Evolutionary conservation across 73 alveolate genomes (phyloP).

Genomic region (Tetrahymena elliotti): DNA sequence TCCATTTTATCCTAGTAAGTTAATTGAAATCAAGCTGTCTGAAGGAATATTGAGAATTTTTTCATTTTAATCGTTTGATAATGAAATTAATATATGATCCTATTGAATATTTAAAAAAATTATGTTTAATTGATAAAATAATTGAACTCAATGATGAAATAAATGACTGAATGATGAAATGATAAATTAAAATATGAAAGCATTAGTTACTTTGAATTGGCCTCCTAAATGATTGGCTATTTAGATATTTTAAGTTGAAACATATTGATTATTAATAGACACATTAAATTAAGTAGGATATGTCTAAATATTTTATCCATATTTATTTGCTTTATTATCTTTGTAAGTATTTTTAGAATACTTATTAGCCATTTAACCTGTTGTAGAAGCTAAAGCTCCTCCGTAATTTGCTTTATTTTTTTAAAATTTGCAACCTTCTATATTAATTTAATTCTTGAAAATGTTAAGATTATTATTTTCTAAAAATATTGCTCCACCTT

Average conservation of each 20-base stretch:
- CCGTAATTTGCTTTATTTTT: not conserved
- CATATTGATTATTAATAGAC: too few relatives aligned
- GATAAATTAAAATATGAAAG: too few relatives aligned
- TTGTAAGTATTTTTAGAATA: not conserved
- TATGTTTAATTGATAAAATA: too few relatives aligned
- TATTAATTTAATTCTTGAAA: too few relatives aligned
- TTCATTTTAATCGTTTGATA: not conserved
- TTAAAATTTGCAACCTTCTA: not conserved
- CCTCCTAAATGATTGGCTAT: not conserved
- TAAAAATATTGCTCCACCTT: not conserved
- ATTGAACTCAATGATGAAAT: too few relatives aligned
- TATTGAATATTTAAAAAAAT: too few relatives aligned
- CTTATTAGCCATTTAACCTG: not conserved
- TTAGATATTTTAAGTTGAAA: not conserved
- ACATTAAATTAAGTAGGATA: not conserved
- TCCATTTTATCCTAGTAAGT: not conserved
- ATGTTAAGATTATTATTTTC: not conserved
- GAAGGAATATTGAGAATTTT: not conserved
- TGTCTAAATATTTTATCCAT: not conserved
- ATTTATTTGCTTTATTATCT: not conserved
- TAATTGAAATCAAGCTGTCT: not conserved
- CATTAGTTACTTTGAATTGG: not conserved
- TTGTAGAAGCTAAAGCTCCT: not conserved
- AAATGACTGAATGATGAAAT: too few relatives aligned
- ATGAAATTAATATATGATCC: not conserved